phyloP scores from a whole-genome alignment of 1,139 yeast genomes.

The Yamadazyma dushanensis region DNA sequence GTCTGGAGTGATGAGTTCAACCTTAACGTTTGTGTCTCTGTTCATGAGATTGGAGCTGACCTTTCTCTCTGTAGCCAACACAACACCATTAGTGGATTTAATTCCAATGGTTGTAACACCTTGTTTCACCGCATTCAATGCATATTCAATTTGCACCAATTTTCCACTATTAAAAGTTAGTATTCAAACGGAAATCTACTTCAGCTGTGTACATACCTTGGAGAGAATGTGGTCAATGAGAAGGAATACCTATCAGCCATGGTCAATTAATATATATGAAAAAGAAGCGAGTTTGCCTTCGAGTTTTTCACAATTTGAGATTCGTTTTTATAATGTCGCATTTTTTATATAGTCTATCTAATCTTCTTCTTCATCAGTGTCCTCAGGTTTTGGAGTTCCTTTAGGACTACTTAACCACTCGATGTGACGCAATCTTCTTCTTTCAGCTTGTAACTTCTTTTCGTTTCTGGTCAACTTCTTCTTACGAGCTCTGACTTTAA shows the following conservation, averaged over 20 bases:
- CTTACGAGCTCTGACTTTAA: conserved; percentile 88
- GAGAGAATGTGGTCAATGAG: conserved; percentile 94
- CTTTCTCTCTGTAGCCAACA: conserved; percentile 94
- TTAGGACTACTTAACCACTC: conserved; percentile 96
- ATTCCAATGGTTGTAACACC: conserved; percentile 98
- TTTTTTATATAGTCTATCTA: conserved; percentile 2
- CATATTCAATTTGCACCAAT: conserved; percentile 96
- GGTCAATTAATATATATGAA: neutral
- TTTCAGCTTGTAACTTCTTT: conserved; percentile 84
- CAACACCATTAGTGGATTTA: conserved; percentile 94
- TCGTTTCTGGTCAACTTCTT: conserved; percentile 97
- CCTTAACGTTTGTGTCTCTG: conserved; percentile 73
- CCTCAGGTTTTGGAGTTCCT: conserved; percentile 94
- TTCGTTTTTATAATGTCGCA: conserved; percentile 16
- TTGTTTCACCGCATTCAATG: conserved; percentile 94
- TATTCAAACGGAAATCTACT: neutral
- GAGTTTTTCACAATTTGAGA: no score
- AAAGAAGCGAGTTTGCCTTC: conserved; percentile 7
- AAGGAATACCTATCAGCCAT: conserved; percentile 99
- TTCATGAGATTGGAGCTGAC: conserved; percentile 77
- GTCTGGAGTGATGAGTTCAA: conserved; percentile 86
- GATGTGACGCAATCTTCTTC: conserved; percentile 90
- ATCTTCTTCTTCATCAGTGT: conserved; percentile 83
- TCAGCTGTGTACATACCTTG: conserved; percentile 73
- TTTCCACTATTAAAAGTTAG: conserved; percentile 65